Percentiles rank a stretch among this genome's conserved stretches.
Evolutionary conservation across 2,329 filamentous ascomycete genomes (phyloP).

Genomic region (Trichophyton benhamiae): DNA sequence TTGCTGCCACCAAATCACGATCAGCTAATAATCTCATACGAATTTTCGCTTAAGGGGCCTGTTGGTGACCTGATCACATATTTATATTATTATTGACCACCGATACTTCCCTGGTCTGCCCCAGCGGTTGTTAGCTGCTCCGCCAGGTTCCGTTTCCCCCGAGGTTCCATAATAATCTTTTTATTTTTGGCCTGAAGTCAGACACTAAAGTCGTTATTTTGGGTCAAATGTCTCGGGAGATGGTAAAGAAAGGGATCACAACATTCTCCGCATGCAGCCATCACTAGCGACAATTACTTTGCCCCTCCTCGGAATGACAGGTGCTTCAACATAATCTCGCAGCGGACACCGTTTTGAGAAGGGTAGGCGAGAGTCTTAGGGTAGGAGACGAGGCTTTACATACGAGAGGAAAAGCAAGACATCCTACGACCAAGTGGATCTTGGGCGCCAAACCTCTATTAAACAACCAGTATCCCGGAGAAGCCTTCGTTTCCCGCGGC

Average conservation of each 20-base stretch:
- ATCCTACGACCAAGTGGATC: neutral
- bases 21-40: neutral
- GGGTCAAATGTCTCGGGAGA: too few relatives aligned
- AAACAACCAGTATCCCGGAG: too few relatives aligned
- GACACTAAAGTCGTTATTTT: too few relatives aligned
- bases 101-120: too few relatives aligned
- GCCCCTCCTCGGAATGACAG: neutral
- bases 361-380: neutral
- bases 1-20: neutral
- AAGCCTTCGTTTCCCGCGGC: too few relatives aligned
- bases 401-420: neutral
- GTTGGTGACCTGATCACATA: neutral
- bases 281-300: neutral
- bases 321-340: neutral
- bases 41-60: neutral
- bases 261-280: neutral
- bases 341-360: neutral
- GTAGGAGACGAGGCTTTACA: neutral
- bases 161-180: neutral
- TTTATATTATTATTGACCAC: neutral
- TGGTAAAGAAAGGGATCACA: neutral
- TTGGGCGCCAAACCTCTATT: neutral
- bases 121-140: neutral
- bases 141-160: neutral
- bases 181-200: neutral